These are phyloP conservation scores for Sporisorium exsertum DNA, from an alignment of 1,284 basidiomycete species.

Conservation along the genomic window DNA sequence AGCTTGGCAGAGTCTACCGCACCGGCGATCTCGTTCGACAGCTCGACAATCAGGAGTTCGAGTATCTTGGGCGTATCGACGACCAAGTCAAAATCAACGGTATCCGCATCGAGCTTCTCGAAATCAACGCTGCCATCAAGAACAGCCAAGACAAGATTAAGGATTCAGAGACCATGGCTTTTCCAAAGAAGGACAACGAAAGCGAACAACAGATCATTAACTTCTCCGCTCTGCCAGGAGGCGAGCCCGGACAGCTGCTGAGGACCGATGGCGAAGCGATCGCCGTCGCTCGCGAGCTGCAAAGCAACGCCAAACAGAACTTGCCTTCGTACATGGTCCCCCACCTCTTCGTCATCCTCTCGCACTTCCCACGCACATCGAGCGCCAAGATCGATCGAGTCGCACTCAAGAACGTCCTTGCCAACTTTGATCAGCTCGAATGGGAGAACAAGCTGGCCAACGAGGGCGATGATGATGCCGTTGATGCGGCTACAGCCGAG, in stretches of 20 bases:
- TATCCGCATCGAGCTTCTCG: conserved; percentile 70
- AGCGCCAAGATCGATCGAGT: conserved; percentile 70
- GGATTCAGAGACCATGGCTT: conserved; percentile 66
- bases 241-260: conserved; percentile 28
- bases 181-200: conserved; percentile 49
- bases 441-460: conserved; percentile 63
- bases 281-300: conserved; percentile 52
- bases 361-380: conserved; percentile 68
- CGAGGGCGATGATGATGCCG: conserved; percentile 27
- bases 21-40: conserved; percentile 68
- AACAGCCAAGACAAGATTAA: conserved; percentile 56
- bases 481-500: conserved; percentile 24
- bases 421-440: conserved; percentile 56
- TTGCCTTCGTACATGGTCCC: conserved; percentile 68
- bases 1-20: conserved; percentile 64
- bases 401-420: conserved; percentile 62
- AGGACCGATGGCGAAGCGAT: conserved; percentile 56
- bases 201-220: conserved; percentile 66
- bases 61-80: conserved; percentile 70
- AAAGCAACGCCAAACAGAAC: conserved; percentile 42
- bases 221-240: conserved; percentile 63
- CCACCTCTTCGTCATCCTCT: conserved; percentile 67
- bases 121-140: conserved; percentile 70
- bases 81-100: conserved; percentile 71
- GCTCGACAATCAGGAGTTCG: conserved; percentile 66